Base-by-base conservation (phyloP, 2,329 filamentous ascomycete genomes). In the Neospermospora avenae region DNA sequence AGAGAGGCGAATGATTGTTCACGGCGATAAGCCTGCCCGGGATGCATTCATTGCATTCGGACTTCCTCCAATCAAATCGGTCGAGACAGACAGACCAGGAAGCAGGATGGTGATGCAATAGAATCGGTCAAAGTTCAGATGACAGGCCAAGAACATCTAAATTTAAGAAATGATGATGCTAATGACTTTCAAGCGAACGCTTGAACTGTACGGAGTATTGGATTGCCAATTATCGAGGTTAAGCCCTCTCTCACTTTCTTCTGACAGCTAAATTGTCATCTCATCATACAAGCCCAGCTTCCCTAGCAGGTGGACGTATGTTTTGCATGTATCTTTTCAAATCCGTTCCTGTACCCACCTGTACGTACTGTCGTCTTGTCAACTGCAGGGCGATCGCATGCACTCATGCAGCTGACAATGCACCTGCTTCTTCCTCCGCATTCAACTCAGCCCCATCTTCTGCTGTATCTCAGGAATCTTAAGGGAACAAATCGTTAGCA, bases 301-400 rank as follows among this genome's bases (percentile, higher is more conserved):
- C 35, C 46, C n/a, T 24, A 49, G 28, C n/a, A n/a, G 28, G 46
- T 14, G 28, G 16, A n/a, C 14, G 20, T 14, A 22, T 22, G 31
- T 49, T n/a, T 49, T 51, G 46, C 46, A 51, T 51, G 46, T 35
- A 51, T 28, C 31, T 51, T 28, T 20, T 22, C n/a, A 51, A 22
- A 51, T 18, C n/a, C 25, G 8, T 35, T 35, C 8, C 31, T 35
- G n/a, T 16, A 34, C 20, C n/a, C 16, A 34, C 20, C n/a, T 51
- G 7, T 18, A 22, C n/a, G 46, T 35, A 34, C 28, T 49, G 25
- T 34, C 46, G 34, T 48, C 46, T 49, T 8, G 31, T 28, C 13
- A 28, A 13, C n/a, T 13, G 16, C 20, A 49, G 25, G 46, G 28
- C 13, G 18, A n/a, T 22, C 28, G 46, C 46, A 51, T 51, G 46